Base-by-base conservation (phyloP, 805 yeast species). In the Priceomyces castillae region DNA sequence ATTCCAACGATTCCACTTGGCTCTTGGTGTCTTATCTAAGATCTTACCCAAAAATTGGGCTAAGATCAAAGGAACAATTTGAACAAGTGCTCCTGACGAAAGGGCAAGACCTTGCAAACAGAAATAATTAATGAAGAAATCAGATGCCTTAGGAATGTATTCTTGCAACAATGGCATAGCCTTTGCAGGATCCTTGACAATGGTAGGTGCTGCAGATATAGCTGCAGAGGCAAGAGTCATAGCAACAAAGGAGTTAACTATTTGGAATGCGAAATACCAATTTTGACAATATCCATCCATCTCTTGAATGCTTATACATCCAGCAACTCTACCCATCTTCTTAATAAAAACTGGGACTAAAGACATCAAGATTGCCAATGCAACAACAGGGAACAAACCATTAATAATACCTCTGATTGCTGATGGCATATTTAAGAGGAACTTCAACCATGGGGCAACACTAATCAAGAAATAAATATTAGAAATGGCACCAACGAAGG, bases 211-310 rank as follows among this genome's bases (percentile, higher is more conserved):
- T 2, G 89, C 78, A 6, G 95, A 81, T 12, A 96, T 80, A 22
- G 86, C 86, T 39, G 97, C 79, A 14, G 97, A 89, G 7, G 96
- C 76, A 42, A 86, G 59, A 3, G 98, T 89, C 34, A 85, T 76
- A 39, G 90, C 95, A 46, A 94, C 63, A 65, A 92, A 94, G 10
- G 86, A 90, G 65, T 92, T 90, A 46, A 92, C 80, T 38, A 90
- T 92, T 70, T 87, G 90, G 78, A 92, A 92, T 1, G 86, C 96
- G 67, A 76, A 92, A 66, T 70, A 94, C 82, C 96, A 90, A 30
- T 81, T 77, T 62, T 92, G 99, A 49, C 94, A 84, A 76, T 83
- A 89, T 46, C 73, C 64, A 53, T 90, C 97, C 44, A 86, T 77
- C 43, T 81, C 76, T 56, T 89, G 92, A 7, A 69, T 60, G 2